phyloP scores from a whole-genome alignment of 2,329 filamentous ascomycete genomes.

The Calonectria naviculata region DNA sequence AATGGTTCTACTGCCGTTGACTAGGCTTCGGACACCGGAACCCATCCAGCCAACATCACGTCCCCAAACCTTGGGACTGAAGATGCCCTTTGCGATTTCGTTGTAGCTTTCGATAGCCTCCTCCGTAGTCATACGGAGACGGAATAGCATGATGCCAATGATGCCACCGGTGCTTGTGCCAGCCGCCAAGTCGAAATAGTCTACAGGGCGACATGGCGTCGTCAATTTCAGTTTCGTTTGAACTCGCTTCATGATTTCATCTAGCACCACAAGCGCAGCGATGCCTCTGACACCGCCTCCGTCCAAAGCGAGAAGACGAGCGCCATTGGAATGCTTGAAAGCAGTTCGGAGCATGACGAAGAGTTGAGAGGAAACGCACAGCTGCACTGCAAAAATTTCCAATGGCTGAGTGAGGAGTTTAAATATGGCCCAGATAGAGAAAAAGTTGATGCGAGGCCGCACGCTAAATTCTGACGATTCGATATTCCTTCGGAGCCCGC shows the following conservation, averaged over 20 bases:
- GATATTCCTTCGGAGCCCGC: neutral
- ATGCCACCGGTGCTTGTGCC: slow-evolving; percentile 33
- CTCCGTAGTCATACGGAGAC: slow-evolving; percentile 29
- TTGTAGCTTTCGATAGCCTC: slow-evolving; percentile 32
- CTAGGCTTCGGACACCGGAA: neutral
- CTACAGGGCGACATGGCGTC: neutral
- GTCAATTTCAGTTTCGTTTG: neutral
- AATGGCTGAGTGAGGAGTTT: neutral
- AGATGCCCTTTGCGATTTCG: slow-evolving; percentile 24
- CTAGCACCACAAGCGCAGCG: neutral
- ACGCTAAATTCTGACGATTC: neutral
- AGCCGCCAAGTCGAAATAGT: slow-evolving; percentile 32
- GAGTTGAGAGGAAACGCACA: neutral
- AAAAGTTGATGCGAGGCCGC: neutral
- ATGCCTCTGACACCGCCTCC: slow-evolving; percentile 23
- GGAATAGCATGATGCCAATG: slow-evolving; percentile 30
- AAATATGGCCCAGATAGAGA: neutral
- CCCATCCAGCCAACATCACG: slow-evolving; percentile 24
- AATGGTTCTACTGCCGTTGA: slow-evolving; percentile 29
- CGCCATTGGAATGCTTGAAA: slow-evolving; percentile 18
- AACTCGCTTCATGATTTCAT: slow-evolving; percentile 14
- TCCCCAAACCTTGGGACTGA: slow-evolving; percentile 29
- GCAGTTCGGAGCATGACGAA: neutral
- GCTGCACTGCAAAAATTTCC: neutral
- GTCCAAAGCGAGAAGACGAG: slow-evolving; percentile 17